A percentile compares a stretch with the other conserved stretches of the same genome.
These are phyloP conservation scores for Brassica nigra DNA, from an alignment of 345 rosid species.

Conservation along the genomic window DNA sequence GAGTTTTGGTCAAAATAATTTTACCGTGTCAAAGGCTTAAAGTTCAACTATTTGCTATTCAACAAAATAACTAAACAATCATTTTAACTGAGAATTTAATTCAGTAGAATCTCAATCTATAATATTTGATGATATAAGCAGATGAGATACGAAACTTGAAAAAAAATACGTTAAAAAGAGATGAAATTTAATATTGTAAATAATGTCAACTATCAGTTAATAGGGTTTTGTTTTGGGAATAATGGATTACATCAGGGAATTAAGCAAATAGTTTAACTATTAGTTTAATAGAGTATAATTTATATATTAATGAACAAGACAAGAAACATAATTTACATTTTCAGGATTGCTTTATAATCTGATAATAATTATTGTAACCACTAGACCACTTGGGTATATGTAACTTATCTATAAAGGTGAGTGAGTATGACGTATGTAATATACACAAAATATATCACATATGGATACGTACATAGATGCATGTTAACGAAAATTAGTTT, in stretches of 20 bases:
- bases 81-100: neutral
- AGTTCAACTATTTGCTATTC: neutral
- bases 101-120: neutral
- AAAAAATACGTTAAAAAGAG: neutral
- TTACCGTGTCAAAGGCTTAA: slow-evolving; percentile 2
- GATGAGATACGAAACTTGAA: neutral
- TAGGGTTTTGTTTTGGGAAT: neutral
- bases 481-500: neutral
- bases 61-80: neutral
- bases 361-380: slow-evolving; percentile 10
- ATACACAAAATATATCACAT: neutral
- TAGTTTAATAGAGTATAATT: neutral
- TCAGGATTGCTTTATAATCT: slow-evolving; percentile 4
- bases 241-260: slow-evolving; percentile 5
- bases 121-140: neutral
- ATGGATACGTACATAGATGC: neutral
- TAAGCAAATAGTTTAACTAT: neutral
- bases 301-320: slow-evolving; percentile 27
- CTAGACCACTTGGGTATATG: slow-evolving; percentile 23
- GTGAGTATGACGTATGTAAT: slow-evolving; percentile 27
- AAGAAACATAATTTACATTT: slow-evolving; percentile 16
- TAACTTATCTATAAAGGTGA: slow-evolving; percentile 20
- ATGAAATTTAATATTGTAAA: neutral
- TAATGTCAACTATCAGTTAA: slow-evolving; percentile 3
- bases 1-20: slow-evolving; percentile 17